phyloP scores from a whole-genome alignment of 2,329 filamentous ascomycete genomes.

The Penicillium occitanis region DNA sequence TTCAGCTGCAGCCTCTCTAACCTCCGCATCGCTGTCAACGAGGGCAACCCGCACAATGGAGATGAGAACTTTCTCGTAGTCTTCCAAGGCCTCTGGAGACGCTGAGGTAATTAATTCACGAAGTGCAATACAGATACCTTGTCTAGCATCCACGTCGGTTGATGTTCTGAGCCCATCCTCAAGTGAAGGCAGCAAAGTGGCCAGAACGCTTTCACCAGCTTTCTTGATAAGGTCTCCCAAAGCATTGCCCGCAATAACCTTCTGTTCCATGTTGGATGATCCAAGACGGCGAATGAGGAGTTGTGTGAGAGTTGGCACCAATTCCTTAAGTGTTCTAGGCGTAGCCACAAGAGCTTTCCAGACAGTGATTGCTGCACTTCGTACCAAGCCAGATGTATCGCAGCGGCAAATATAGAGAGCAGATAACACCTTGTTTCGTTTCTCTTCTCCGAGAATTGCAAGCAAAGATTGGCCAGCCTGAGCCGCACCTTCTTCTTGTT shows the following conservation, averaged over 20 bases:
- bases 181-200: conserved; percentile 82
- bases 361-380: conserved; percentile 82
- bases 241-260: conserved; percentile 96
- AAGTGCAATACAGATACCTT: conserved; percentile 95
- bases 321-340: conserved; percentile 87
- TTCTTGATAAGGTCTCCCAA: conserved; percentile 95
- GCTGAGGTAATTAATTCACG: conserved; percentile 90
- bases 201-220: conserved; percentile 88
- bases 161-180: conserved; percentile 87
- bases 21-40: conserved; percentile 83
- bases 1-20: conserved; percentile 92
- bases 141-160: conserved; percentile 87
- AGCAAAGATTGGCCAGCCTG: conserved; percentile 92
- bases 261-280: conserved; percentile 97
- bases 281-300: conserved; percentile 91
- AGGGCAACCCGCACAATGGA: conserved; percentile 90
- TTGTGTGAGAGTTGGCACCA: conserved; percentile 91
- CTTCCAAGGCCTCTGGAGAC: conserved; percentile 82
- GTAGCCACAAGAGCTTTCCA: conserved; percentile 97
- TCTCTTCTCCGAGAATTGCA: conserved; percentile 91
- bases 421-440: conserved; percentile 95
- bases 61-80: conserved; percentile 92
- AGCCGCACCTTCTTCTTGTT: conserved; percentile 71
- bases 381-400: conserved; percentile 90
- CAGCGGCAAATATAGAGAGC: conserved; percentile 95